Conservation (phyloP, 2,329 filamentous ascomycete genomes). For the Clonostachys rosea region DNA sequence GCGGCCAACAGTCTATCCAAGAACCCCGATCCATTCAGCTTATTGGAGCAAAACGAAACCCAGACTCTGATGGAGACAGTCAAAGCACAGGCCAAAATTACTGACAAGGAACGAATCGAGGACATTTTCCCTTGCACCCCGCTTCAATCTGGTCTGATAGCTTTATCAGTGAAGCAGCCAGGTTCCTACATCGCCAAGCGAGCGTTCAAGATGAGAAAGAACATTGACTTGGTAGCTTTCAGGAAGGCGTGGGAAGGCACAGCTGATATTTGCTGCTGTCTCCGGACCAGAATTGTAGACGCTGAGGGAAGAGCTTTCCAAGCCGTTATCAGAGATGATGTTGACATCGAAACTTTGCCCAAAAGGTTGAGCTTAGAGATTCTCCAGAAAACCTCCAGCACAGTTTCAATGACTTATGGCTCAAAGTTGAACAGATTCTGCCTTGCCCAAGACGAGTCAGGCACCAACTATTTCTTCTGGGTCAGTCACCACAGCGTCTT, state of each 20-base stretch:
- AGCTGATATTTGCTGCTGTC: constrained; percentile 1
- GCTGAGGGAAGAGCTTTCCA: not conserved
- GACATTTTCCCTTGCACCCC: constrained; percentile 34
- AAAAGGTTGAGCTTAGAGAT: not conserved
- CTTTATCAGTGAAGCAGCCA: constrained; percentile 20
- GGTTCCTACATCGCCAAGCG: constrained; percentile 29
- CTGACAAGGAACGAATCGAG: constrained; percentile 1
- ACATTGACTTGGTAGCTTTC: constrained; percentile 13
- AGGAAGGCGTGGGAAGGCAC: constrained; percentile 16
- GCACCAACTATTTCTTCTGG: constrained; percentile 12
- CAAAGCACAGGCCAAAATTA: not conserved
- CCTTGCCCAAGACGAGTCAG: constrained; percentile 2
- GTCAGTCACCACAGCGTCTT: constrained; percentile 9
- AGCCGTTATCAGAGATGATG: not conserved
- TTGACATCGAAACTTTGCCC: not conserved
- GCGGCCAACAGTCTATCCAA: not conserved
- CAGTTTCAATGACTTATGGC: constrained; percentile 4
- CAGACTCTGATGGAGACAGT: not conserved
- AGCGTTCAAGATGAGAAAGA: constrained; percentile 10
- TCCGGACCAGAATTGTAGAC: constrained; percentile 6
- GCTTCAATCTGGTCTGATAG: constrained; percentile 32
- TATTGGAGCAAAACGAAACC: not conserved
- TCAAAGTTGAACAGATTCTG: constrained; percentile 3
- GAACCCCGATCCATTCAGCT: not conserved
- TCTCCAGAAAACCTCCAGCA: not conserved